Base-by-base conservation (phyloP, 345 rosid genomes). In the Eucalyptus regnans region DNA sequence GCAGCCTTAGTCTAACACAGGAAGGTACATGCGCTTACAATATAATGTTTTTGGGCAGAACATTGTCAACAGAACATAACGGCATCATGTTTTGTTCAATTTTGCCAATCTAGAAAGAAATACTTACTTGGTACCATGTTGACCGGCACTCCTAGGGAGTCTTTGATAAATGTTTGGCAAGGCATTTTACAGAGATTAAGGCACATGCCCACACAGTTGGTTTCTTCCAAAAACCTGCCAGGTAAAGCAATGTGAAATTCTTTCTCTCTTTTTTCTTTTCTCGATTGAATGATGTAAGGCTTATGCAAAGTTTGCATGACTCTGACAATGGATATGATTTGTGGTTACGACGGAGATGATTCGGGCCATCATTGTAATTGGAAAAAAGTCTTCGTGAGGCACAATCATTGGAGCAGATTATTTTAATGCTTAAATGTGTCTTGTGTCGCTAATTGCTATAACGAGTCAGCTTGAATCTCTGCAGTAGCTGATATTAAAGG, bases 171-270 rank as follows among this genome's bases (percentile, higher is more conserved):
- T 88, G 92, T 91, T 91, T 96, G 99, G 79, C 93, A 90, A 80
- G 99, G 98, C 87, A 93, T 90, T 92, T 95, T 98, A 80, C 99
- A 98, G 23, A 98, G 93, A 91, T 98, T 96, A 62, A 95, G 95
- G 91, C 99, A 98, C 98, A 95, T 95, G 50, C 99, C 98, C 20
- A 94, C 95, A 89, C 99, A 98, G 89, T 95, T 95, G 50, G 94
- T 91, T 91, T 95, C 96, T 91, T 96, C 99, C 66, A 98, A 92
- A 91, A 98, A 95, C 94, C 99, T 97, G 91, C 88, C 91, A 88
- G 85, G 86, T 81, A 89, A 31, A 7, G 44, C 46, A 17, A 54
- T 48, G 50, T 50, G 25, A 49, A 80, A 37, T 20, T 76, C 48
- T 41, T 76, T 20, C 83, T 7, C 11, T 41, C 20, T 10, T 71